Percentiles rank a stretch among this genome's conserved stretches.
Conservation (phyloP, 192 early-diverging fungal species). For the Spinellus fusiger region DNA sequence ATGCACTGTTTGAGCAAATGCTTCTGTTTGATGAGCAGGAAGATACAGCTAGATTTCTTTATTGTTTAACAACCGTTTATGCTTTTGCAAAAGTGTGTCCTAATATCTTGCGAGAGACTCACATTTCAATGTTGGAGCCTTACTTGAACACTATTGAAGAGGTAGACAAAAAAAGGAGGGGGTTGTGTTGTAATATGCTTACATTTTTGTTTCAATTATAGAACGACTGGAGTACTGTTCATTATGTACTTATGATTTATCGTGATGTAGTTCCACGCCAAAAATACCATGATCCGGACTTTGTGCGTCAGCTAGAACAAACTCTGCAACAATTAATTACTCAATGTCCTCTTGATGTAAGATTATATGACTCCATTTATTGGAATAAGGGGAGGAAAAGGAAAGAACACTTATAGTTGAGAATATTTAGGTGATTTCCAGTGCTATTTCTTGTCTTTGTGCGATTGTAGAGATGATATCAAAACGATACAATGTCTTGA, state of each 20-base stretch:
- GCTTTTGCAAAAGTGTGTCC: constrained; percentile 28
- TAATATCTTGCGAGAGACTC: constrained; percentile 23
- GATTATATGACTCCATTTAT: neutral
- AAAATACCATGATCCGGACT: constrained; percentile 44
- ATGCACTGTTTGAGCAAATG: constrained; percentile 69
- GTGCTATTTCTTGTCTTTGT: constrained; percentile 70
- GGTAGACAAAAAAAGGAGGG: neutral
- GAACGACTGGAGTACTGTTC: constrained; percentile 41
- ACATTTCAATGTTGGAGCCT: constrained; percentile 45
- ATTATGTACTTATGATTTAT: constrained; percentile 48
- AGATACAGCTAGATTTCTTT: constrained; percentile 11
- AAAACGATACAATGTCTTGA: constrained; percentile 35
- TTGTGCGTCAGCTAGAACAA: constrained; percentile 51
- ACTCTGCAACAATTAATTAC: constrained; percentile 55
- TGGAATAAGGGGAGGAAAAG: neutral
- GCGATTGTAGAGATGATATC: constrained; percentile 58
- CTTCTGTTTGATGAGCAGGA: constrained; percentile 57
- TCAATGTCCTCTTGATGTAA: constrained; percentile 12
- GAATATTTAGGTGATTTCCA: constrained; percentile 47
- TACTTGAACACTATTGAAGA: constrained; percentile 44
- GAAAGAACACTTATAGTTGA: neutral
- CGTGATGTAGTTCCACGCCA: constrained; percentile 44
- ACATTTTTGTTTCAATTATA: constrained; percentile 29
- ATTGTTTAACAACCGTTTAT: constrained; percentile 22
- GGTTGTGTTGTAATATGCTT: neutral